Evolutionary conservation across 1,139 yeast species (phyloP), one percentile per base, ranked within the genome.

Genomic region (Yamadazyma atlantica): DNA sequence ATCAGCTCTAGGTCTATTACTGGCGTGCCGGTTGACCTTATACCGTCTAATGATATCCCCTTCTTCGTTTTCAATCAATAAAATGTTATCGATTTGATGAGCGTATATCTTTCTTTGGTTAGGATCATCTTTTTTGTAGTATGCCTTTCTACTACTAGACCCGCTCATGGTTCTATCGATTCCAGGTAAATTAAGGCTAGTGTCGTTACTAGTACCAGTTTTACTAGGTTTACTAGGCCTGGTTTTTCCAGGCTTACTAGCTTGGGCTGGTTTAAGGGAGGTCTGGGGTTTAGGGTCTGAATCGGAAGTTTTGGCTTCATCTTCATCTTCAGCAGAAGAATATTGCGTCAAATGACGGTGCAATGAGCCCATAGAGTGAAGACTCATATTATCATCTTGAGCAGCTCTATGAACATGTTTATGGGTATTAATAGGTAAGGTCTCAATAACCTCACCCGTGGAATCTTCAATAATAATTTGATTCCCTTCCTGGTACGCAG

Each of bases 41-140:
- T 89, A 92, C 41, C 96, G 73, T 53, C 96, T 78, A 33, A 92
- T 69, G 41, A 92, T 80, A 50, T 92, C 97, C 48, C 98, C 98
- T 26, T 89, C 96, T 33, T 78, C 88, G 54, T 89, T 86, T 59
- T 92, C 98, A 45, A 92, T 83, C 43, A 89, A 73, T 40, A 92
- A 78, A 45, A 82, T 71, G 54, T 88, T 80, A 54, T 83, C 95
- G 35, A 70, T 56, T 55, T 69, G 74, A 52, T 70, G 73, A 6
- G 75, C 76, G 53, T 45, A 70, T 9, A 67, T 69, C 46, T 64
- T 67, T 19, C 63, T 56, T 34, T 57, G 65, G 17, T 50, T 51
- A 8, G 66, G 62, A 42, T 61, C 69, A 33, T 48, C 50, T 45
- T 61, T 67, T 30, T 51, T 60, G 41, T 55, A 61, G 41, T 39